phyloP scores from a whole-genome alignment of 2,329 filamentous ascomycete species.

The Emergomyces pasteurianus region DNA sequence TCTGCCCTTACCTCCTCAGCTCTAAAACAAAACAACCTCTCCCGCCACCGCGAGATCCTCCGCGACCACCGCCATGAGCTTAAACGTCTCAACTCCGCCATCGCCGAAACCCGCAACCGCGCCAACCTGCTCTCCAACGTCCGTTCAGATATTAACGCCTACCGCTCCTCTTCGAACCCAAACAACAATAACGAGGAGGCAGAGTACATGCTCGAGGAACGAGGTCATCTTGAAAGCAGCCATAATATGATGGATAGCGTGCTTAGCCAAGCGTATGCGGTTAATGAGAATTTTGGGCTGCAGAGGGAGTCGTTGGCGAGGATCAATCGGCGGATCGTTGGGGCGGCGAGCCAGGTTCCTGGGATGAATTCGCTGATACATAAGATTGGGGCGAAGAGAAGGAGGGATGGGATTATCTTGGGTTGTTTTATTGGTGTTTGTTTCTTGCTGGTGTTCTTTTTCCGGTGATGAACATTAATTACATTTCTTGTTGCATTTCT shows the following conservation, averaged over 20 bases:
- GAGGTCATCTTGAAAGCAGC: conserved; percentile 72
- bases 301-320: conserved; percentile 80
- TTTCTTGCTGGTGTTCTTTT: conserved; percentile 74
- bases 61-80: conserved; percentile 77
- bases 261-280: conserved; percentile 87
- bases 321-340: conserved; percentile 82
- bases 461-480: conserved; percentile 42
- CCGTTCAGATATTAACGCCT: conserved; percentile 81
- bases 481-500: neutral
- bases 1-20: conserved; percentile 74
- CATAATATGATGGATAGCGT: conserved; percentile 84
- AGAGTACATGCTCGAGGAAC: conserved; percentile 94
- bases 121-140: conserved; percentile 86
- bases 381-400: conserved; percentile 87
- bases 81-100: conserved; percentile 56
- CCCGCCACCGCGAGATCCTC: conserved; percentile 82
- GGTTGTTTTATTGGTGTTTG: conserved; percentile 85
- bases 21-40: conserved; percentile 92
- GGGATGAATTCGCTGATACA: conserved; percentile 86
- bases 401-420: conserved; percentile 88
- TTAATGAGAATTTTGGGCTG: conserved; percentile 78
- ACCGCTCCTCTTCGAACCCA: conserved; percentile 48
- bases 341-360: conserved; percentile 80
- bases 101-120: conserved; percentile 69
- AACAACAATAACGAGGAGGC: conserved; percentile 77